These are phyloP conservation scores for Mortierella polycephala DNA, from an alignment of 371 early-diverging fungal genomes.

Conservation along the genomic window DNA sequence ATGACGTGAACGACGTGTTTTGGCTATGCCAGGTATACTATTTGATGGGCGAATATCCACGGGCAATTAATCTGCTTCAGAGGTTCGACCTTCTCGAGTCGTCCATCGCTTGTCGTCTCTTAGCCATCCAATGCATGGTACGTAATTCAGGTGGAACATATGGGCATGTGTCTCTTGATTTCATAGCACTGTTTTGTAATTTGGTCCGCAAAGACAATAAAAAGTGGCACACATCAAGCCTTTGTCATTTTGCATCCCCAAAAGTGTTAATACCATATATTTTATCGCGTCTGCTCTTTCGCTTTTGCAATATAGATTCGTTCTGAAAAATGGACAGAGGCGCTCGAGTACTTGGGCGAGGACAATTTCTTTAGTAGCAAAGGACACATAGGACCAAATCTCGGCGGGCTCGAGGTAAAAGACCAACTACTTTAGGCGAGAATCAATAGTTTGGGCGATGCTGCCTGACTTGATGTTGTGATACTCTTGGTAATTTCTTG, in stretches of 20 bases:
- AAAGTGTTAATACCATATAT: background rate
- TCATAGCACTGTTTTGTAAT: no score
- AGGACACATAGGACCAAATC: conserved; percentile 8
- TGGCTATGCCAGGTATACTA: conserved; percentile 70
- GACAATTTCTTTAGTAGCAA: conserved; percentile 63
- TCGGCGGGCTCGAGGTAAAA: conserved; percentile 53
- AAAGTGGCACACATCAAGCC: no score
- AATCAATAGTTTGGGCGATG: no score
- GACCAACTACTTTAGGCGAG: background rate
- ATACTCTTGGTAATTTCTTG: background rate
- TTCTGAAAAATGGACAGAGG: conserved; percentile 68
- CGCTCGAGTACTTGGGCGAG: conserved; percentile 66
- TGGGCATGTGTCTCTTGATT: conserved; percentile 11
- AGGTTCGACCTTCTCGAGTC: conserved; percentile 59
- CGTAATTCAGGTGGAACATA: conserved; percentile 24
- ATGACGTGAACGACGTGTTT: conserved; percentile 67
- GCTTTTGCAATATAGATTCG: conserved; percentile 55
- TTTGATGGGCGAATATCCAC: conserved; percentile 66
- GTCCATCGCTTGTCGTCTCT: conserved; percentile 67
- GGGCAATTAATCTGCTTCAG: conserved; percentile 68
- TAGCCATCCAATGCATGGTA: conserved; percentile 74
- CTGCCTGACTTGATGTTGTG: no score
- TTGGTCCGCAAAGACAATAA: conserved; percentile 2
- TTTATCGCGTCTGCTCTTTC: background rate
- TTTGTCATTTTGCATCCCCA: no score